Conservation (phyloP, 306 rosid species). For the Quercus dentata region DNA sequence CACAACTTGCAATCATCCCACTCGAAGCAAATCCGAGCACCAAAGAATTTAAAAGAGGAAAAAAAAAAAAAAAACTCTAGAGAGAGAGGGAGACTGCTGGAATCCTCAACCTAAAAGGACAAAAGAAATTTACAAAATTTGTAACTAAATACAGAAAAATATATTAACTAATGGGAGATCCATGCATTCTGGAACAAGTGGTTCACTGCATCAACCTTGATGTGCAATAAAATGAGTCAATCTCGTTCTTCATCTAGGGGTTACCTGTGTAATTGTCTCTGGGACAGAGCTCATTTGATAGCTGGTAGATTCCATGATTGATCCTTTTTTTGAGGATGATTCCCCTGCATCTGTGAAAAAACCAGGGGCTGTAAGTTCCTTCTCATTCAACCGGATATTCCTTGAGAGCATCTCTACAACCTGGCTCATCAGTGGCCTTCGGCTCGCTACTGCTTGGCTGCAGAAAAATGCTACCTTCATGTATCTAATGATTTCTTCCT, state of each 20-base stretch:
- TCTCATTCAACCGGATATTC: conserved; percentile 66
- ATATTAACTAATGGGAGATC: background rate
- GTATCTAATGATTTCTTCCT: conserved; percentile 64
- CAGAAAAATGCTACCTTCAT: conserved; percentile 93
- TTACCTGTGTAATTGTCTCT: conserved; percentile 48
- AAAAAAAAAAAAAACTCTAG: background rate
- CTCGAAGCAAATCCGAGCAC: background rate
- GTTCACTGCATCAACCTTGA: background rate
- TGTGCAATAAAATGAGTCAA: background rate
- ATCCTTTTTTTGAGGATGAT: conserved; percentile 42
- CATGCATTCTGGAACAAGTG: background rate
- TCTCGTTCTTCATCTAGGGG: conserved; percentile 51
- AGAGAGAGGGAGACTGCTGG: background rate
- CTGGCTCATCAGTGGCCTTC: conserved; percentile 78
- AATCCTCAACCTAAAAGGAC: background rate
- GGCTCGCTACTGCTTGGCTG: conserved; percentile 69
- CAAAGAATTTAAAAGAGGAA: background rate
- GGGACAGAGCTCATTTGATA: conserved; percentile 37
- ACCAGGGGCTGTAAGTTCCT: conserved; percentile 74
- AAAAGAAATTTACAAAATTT: background rate
- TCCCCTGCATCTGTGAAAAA: conserved; percentile 45
- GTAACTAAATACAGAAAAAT: background rate
- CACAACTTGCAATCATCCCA: background rate
- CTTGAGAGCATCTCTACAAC: conserved; percentile 82
- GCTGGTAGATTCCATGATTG: conserved; percentile 24